Evolutionary conservation across 345 rosid genomes (phyloP).

Genomic region (Moricandia arvensis): DNA sequence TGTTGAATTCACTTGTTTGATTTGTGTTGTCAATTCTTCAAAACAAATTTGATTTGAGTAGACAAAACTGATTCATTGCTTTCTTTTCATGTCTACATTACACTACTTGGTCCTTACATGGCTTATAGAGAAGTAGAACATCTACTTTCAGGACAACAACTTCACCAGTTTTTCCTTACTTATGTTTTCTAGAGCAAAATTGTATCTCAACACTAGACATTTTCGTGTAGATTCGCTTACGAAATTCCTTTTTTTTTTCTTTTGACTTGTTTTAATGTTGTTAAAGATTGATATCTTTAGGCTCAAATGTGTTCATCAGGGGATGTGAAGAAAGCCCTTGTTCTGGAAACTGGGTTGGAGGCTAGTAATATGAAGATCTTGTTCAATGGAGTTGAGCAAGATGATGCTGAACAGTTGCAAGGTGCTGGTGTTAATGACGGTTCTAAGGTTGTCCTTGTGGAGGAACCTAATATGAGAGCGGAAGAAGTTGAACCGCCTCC

Average conservation of each 20-base stretch:
- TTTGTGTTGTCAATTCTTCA: no score
- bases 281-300: neutral
- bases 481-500: constrained; percentile 41
- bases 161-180: neutral
- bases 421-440: constrained; percentile 64
- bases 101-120: no score
- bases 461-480: constrained; percentile 26
- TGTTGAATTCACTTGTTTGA: no score
- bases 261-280: neutral
- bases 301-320: constrained; percentile 43
- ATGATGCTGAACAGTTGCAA: constrained; percentile 56
- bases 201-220: no score
- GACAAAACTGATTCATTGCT: neutral
- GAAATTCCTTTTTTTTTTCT: neutral
- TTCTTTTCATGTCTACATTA: no score
- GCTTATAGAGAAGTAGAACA: neutral
- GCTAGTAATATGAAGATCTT: constrained; percentile 49
- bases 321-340: constrained; percentile 58
- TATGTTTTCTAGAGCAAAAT: no score
- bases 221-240: neutral
- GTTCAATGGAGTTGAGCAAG: constrained; percentile 77
- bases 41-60: neutral
- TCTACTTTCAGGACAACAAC: neutral
- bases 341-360: constrained; percentile 49
- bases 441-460: constrained; percentile 61